A percentile compares a stretch with the other conserved stretches of the same genome.
These are phyloP conservation scores for Colletotrichum salicis DNA, from an alignment of 2,329 filamentous ascomycete genomes.

Conservation along the genomic window DNA sequence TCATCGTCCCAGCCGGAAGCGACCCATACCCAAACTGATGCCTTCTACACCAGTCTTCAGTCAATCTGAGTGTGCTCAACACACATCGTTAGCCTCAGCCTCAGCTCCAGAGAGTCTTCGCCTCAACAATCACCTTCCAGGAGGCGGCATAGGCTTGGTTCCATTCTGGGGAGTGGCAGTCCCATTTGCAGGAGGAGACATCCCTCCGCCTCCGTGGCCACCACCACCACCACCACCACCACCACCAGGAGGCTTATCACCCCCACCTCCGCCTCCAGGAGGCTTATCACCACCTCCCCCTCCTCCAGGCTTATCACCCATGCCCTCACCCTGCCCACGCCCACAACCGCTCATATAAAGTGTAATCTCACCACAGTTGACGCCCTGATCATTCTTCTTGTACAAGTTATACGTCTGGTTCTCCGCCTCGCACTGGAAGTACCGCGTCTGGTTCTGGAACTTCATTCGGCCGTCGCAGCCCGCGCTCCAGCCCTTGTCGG, in stretches of 20 bases:
- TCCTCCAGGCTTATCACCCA: not conserved
- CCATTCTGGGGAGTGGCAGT: not conserved
- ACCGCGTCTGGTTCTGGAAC: constrained; percentile 61
- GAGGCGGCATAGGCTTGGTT: not conserved
- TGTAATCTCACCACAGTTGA: constrained; percentile 60
- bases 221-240: not conserved
- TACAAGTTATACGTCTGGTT: constrained; percentile 67
- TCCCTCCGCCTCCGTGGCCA: not conserved
- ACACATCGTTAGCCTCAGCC: not conserved
- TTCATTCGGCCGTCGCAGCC: constrained; percentile 62
- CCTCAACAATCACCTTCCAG: not conserved
- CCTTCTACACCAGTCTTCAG: not conserved
- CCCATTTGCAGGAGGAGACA: not conserved
- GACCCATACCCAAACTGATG: not conserved
- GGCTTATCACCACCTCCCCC: not conserved
- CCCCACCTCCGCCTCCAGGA: not conserved
- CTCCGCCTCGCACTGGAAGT: constrained; percentile 71
- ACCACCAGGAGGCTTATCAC: not conserved
- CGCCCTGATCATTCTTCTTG: constrained; percentile 48
- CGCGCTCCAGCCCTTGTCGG: constrained; percentile 66
- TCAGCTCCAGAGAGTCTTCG: not conserved
- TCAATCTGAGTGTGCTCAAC: not conserved
- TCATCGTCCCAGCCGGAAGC: not conserved
- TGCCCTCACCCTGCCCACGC: not conserved
- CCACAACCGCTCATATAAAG: constrained; percentile 43